Conservation (phyloP, 1,284 basidiomycete genomes). For the Naganishia albida region DNA sequence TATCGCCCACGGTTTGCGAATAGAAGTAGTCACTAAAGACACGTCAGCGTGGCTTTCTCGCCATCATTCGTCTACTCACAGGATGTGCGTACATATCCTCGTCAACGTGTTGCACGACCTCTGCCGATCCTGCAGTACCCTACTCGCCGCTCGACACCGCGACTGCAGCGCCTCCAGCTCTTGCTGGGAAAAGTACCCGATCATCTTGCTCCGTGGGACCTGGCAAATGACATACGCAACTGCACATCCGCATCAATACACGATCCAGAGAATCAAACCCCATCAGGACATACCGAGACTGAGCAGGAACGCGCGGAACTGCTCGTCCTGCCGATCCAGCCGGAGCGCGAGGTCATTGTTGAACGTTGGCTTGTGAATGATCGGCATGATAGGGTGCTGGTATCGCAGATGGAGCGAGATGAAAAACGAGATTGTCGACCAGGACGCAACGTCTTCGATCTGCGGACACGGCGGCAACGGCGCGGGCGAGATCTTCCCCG, state of each 20-base stretch:
- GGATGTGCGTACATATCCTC: conserved; percentile 51
- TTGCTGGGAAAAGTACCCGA: conserved; percentile 50
- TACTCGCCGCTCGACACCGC: conserved; percentile 49
- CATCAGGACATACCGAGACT: conserved; percentile 44
- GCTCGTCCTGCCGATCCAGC: conserved; percentile 48
- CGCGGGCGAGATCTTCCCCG: conserved; percentile 4
- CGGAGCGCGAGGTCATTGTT: conserved; percentile 49
- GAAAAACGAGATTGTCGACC: conserved; percentile 51
- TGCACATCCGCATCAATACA: conserved; percentile 22
- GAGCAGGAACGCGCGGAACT: conserved; percentile 51
- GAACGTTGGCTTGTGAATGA: conserved; percentile 54
- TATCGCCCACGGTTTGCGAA: conserved; percentile 48
- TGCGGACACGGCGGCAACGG: conserved; percentile 36
- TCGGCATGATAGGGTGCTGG: conserved; percentile 50
- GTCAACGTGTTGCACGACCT: conserved; percentile 49
- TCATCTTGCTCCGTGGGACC: conserved; percentile 47
- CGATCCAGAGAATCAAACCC: not conserved
- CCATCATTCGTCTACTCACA: too few species aligned
- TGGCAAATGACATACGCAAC: conserved; percentile 54
- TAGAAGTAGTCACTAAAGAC: conserved; percentile 50
- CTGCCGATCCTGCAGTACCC: conserved; percentile 45
- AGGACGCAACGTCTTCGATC: conserved; percentile 50
- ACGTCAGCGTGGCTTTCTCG: not conserved
- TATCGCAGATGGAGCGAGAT: conserved; percentile 52
- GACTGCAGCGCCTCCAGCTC: conserved; percentile 50